phyloP scores from a whole-genome alignment of 169 alveolate species.

The Besnoitia besnoiti region DNA sequence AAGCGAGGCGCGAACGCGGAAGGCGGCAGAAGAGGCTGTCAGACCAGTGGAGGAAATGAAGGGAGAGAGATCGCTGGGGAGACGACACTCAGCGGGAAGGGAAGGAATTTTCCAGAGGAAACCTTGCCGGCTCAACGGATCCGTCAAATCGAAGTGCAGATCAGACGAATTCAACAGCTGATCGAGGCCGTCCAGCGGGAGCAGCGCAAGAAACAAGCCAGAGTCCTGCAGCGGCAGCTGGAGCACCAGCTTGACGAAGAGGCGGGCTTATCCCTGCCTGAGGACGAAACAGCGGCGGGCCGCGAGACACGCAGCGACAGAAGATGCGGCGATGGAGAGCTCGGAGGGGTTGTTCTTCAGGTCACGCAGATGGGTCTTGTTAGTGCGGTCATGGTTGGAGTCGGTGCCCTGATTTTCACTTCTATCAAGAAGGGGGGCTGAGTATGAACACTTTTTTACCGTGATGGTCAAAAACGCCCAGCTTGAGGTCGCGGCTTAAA shows the following conservation, averaged over 20 bases:
- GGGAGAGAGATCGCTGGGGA: neutral
- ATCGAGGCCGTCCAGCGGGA: neutral
- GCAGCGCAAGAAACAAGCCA: neutral
- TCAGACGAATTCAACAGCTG: neutral
- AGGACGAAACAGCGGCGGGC: neutral
- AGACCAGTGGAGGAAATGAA: too few species aligned
- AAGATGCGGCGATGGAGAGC: neutral
- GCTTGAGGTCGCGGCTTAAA: too few species aligned
- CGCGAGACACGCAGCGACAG: neutral
- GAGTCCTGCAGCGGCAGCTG: neutral
- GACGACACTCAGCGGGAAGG: neutral
- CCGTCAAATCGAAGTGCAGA: neutral
- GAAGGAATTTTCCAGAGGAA: neutral
- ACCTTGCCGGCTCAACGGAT: neutral
- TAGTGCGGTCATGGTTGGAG: slow-evolving; percentile 20
- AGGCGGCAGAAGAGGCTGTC: too few species aligned
- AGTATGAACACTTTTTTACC: neutral
- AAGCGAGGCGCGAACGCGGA: too few species aligned
- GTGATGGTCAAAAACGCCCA: too few species aligned
- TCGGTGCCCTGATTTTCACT: neutral
- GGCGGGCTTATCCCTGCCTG: neutral
- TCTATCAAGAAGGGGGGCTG: slow-evolving; percentile 18
- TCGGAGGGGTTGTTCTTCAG: slow-evolving; percentile 3
- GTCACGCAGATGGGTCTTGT: slow-evolving; percentile 12
- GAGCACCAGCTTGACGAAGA: neutral